phyloP scores from a whole-genome alignment of 352 stramenopile species.

The Pythium utonaiense region DNA sequence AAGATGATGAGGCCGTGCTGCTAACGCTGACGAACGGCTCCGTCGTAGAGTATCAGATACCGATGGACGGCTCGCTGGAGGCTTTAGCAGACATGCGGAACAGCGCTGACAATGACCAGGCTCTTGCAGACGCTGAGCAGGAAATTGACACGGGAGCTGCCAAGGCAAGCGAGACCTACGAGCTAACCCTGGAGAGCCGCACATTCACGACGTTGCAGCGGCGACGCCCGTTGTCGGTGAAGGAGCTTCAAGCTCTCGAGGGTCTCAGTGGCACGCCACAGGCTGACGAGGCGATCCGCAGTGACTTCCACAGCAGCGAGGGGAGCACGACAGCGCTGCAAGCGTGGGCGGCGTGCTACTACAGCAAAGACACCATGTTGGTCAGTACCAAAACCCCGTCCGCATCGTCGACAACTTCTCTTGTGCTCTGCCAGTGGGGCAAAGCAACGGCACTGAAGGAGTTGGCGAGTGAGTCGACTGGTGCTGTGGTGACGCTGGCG shows the following conservation, averaged over 20 bases:
- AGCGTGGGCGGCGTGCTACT: slow-evolving; percentile 44
- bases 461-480: slow-evolving; percentile 35
- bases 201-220: slow-evolving; percentile 42
- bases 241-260: slow-evolving; percentile 51
- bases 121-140: background rate
- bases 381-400: slow-evolving; percentile 37
- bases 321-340: slow-evolving; percentile 17
- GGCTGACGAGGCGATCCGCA: slow-evolving; percentile 46
- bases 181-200: slow-evolving; percentile 40
- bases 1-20: slow-evolving; percentile 63
- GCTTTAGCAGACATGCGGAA: slow-evolving; percentile 13
- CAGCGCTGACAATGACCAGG: background rate
- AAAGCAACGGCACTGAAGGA: slow-evolving; percentile 31
- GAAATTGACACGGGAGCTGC: background rate
- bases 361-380: slow-evolving; percentile 35
- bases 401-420: slow-evolving; percentile 8
- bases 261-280: slow-evolving; percentile 28
- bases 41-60: slow-evolving; percentile 69
- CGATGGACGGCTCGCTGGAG: slow-evolving; percentile 27
- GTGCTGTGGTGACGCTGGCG: slow-evolving; percentile 34
- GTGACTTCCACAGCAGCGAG: slow-evolving; percentile 45
- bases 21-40: slow-evolving; percentile 50
- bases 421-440: slow-evolving; percentile 37
- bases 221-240: slow-evolving; percentile 41
- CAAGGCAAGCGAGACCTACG: slow-evolving; percentile 45